A percentile compares a stretch with the other conserved stretches of the same genome.
Evolutionary conservation across 768 basidiomycete species (phyloP).

Genomic region (Lentinula raphanica): DNA sequence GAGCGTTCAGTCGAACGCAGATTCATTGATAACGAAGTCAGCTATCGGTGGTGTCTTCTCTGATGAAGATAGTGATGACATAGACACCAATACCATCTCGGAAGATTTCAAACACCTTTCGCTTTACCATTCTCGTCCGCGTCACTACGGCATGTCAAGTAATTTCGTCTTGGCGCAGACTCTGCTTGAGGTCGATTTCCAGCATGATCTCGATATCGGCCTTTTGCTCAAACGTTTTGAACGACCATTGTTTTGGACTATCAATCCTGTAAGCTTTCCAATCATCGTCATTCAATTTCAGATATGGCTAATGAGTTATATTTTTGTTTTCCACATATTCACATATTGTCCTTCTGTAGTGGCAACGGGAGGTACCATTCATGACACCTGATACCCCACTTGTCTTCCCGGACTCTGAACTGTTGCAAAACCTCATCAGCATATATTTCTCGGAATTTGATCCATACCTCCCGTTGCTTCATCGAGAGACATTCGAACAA

Average conservation of each 20-base stretch:
- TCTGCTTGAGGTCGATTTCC: slow-evolving; percentile 32
- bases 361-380: slow-evolving; percentile 3
- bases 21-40: neutral
- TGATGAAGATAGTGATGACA: slow-evolving; percentile 1
- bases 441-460: slow-evolving; percentile 61
- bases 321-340: neutral
- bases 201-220: slow-evolving; percentile 1
- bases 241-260: slow-evolving; percentile 18
- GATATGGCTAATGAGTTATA: neutral
- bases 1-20: neutral
- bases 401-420: slow-evolving; percentile 47
- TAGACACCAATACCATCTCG: neutral
- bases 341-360: neutral
- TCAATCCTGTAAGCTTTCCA: slow-evolving; percentile 19
- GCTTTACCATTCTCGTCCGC: neutral
- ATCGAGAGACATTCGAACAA: slow-evolving; percentile 63
- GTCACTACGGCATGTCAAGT: slow-evolving; percentile 31
- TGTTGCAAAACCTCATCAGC: slow-evolving; percentile 51
- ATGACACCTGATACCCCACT: neutral
- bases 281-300: neutral
- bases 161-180: slow-evolving; percentile 30
- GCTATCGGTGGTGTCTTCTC: neutral
- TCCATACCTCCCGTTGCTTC: slow-evolving; percentile 58
- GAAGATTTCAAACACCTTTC: neutral
- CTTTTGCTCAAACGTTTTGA: slow-evolving; percentile 2